Conservation (phyloP, 1,284 basidiomycete genomes). For the Blastosporella zonata region DNA sequence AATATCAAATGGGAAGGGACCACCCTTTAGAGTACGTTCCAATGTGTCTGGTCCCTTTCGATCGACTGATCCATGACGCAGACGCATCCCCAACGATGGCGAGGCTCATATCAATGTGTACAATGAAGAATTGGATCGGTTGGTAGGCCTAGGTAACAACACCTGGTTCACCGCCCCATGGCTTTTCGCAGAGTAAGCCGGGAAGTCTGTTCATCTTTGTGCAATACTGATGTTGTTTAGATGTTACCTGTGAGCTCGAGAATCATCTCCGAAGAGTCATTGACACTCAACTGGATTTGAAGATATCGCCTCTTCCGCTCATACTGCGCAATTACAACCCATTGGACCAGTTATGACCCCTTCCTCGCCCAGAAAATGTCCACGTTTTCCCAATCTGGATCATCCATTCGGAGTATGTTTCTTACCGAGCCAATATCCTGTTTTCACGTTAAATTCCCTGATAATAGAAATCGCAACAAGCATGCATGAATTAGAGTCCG, state of each 20-base stretch:
- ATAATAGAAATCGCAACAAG: slow-evolving; percentile 64
- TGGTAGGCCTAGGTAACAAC: slow-evolving; percentile 50
- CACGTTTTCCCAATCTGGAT: slow-evolving; percentile 80
- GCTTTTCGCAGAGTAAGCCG: slow-evolving; percentile 86
- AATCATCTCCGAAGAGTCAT: not conserved
- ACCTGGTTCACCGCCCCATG: slow-evolving; percentile 94
- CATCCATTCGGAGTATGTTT: slow-evolving; percentile 69
- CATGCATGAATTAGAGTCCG: slow-evolving; percentile 60
- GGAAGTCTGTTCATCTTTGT: not conserved
- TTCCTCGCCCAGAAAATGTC: slow-evolving; percentile 81
- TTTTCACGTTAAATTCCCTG: not conserved
- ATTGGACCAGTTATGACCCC: slow-evolving; percentile 84
- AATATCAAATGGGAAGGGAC: slow-evolving; percentile 89
- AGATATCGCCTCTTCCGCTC: slow-evolving; percentile 86
- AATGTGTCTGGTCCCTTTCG: not conserved
- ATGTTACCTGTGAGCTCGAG: slow-evolving; percentile 56
- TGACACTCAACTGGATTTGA: slow-evolving; percentile 2
- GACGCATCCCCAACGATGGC: slow-evolving; percentile 70
- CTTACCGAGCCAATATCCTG: not conserved
- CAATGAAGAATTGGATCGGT: slow-evolving; percentile 65
- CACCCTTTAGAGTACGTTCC: slow-evolving; percentile 63
- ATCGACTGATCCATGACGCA: slow-evolving; percentile 27
- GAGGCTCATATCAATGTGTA: slow-evolving; percentile 67
- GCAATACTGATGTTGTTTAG: slow-evolving; percentile 29
- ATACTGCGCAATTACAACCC: slow-evolving; percentile 65